A percentile compares a stretch with the other conserved stretches of the same genome.
Evolutionary conservation across 805 yeast genomes (phyloP).

Genomic region (Starmera pachycereana): DNA sequence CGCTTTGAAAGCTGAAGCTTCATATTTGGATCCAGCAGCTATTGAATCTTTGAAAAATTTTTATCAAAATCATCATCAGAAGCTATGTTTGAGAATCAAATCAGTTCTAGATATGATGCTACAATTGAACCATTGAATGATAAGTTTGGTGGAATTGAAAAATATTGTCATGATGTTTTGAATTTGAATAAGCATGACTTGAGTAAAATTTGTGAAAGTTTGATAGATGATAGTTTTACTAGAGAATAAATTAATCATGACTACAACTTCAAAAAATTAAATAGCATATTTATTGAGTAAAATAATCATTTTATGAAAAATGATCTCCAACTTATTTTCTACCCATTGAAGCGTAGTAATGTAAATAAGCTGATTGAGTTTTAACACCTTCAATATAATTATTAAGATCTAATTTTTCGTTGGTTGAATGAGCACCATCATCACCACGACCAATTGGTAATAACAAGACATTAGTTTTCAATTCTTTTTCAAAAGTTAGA

Average conservation of each 20-base stretch:
- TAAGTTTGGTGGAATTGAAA: slow-evolving; percentile 44
- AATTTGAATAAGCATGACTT: slow-evolving; percentile 37
- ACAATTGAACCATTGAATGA: slow-evolving; percentile 43
- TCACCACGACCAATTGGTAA: slow-evolving; percentile 99
- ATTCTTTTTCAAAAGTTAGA: slow-evolving; percentile 78
- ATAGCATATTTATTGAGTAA: too few species aligned
- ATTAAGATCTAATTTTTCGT: slow-evolving; percentile 82
- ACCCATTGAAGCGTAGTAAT: slow-evolving; percentile 47
- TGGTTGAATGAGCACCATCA: slow-evolving; percentile 98
- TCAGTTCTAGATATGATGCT: slow-evolving; percentile 54
- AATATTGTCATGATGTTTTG: slow-evolving; percentile 34
- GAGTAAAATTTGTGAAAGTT: slow-evolving; percentile 21
- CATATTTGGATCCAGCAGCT: slow-evolving; percentile 1
- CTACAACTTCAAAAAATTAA: too few species aligned
- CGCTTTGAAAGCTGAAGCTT: slow-evolving; percentile 1
- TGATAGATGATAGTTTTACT: slow-evolving; percentile 10
- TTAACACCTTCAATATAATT: slow-evolving; percentile 92
- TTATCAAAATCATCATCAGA: slow-evolving; percentile 14
- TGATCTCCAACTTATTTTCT: background rate
- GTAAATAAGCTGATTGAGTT: slow-evolving; percentile 87
- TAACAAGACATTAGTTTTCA: slow-evolving; percentile 76
- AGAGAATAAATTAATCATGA: too few species aligned
- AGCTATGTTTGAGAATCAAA: slow-evolving; percentile 49
- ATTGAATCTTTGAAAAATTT: slow-evolving; percentile 2
- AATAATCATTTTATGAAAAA: background rate